Base-by-base conservation (phyloP, 371 early-diverging fungal species). In the Lichtheimia hyalospora region DNA sequence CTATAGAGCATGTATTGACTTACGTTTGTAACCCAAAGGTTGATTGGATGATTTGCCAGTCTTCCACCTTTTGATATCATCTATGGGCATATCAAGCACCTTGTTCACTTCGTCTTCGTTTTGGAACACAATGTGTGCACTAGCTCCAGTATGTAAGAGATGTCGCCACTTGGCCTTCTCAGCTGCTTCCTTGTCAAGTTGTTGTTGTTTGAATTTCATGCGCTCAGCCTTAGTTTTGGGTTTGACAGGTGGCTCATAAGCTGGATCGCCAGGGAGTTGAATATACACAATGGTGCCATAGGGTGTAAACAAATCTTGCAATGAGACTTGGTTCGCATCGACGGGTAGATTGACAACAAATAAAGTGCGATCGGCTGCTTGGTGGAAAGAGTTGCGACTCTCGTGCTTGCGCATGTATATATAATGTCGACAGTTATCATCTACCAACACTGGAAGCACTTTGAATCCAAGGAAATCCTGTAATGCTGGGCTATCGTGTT, bases 331-430 rank as follows among this genome's bases (percentile, higher is more conserved):
- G 0, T 92, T 88, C 16, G 93, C 77, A 64, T 96, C 95, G 8
- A 80, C 79, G 3, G 96, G 96, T 49, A 96, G 64, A 71, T 95
- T 95, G 52, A 84, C 68, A 34, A 94, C 60, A 60, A 92, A 95
- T 2, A 96, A 67, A 0, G 95, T 92, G 48, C 89, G 88, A 70
- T 83, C 84, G 25, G 71, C 70, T 20, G 89, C 87, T 12, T 80
- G 62, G 16, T 69, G 65, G 18, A 75, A 59, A 15, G 41, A 14
- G 72, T 69, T 75, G 49, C 82, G 82, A 23, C 81, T 70, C 56
- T 85, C 86, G 77, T 94, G 93, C 61, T 85, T 79, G 65, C 83
- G 84, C 59, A 91, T 81, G 62, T 89, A 92, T 52, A 91, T 69
- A 52, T 84, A 91, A 70, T 89, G 91, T 3, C 81, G 71, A 25